Percentiles rank a stretch among this genome's conserved stretches.
phyloP scores from a whole-genome alignment of 1,284 basidiomycete species.

The Irpex sp. region DNA sequence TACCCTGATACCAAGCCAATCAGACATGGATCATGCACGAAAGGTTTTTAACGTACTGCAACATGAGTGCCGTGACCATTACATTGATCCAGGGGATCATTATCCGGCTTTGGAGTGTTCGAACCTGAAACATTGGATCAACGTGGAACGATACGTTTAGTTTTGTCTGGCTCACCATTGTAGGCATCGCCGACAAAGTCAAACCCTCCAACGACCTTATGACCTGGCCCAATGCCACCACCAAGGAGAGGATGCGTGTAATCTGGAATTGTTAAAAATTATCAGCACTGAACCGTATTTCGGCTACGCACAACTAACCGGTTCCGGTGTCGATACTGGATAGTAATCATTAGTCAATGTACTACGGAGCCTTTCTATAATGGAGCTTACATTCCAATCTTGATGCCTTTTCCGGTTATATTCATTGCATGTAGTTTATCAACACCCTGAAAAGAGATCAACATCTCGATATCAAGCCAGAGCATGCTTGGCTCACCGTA shows the following conservation, averaged over 20 bases:
- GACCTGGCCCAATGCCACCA: slow-evolving; percentile 55
- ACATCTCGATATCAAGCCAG: neutral
- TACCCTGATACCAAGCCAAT: slow-evolving; percentile 38
- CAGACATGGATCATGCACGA: neutral
- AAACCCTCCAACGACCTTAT: slow-evolving; percentile 57
- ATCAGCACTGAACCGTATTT: neutral
- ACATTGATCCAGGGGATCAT: slow-evolving; percentile 47
- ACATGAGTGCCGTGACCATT: slow-evolving; percentile 63
- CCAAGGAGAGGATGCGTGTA: slow-evolving; percentile 65
- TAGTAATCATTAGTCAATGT: neutral
- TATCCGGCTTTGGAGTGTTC: slow-evolving; percentile 44
- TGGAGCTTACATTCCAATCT: slow-evolving; percentile 41
- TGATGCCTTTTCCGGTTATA: slow-evolving; percentile 46
- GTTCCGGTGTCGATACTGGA: slow-evolving; percentile 33
- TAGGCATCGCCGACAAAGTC: slow-evolving; percentile 49
- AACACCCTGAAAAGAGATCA: slow-evolving; percentile 28
- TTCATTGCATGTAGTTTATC: slow-evolving; percentile 49
- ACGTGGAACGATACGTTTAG: neutral
- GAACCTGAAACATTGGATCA: slow-evolving; percentile 25
- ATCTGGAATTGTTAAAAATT: slow-evolving; percentile 36
- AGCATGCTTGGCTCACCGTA: slow-evolving; percentile 21
- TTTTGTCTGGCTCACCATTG: slow-evolving; percentile 19
- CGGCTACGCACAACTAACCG: neutral
- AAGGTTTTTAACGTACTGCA: slow-evolving; percentile 31
- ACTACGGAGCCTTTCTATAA: neutral